Evolutionary conservation across 441 rosid species (phyloP).

Genomic region (Populus hybrid): DNA sequence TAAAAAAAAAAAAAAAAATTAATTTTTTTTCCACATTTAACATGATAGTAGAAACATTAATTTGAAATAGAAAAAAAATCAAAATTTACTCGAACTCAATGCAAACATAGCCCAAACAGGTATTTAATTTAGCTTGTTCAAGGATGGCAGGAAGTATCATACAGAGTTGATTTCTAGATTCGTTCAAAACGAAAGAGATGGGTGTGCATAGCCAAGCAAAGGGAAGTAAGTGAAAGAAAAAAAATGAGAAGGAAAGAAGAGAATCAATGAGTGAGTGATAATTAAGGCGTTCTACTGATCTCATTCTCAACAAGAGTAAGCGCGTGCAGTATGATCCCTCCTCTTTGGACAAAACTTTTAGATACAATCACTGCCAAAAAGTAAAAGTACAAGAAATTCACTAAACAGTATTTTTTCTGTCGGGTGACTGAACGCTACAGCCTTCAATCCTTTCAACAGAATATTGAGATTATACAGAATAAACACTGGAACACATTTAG

Average conservation of each 20-base stretch:
- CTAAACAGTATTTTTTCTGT: background rate
- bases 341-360: background rate
- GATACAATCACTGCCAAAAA: background rate
- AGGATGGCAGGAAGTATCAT: too few relatives aligned
- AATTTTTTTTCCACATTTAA: too few relatives aligned
- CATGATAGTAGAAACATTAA: too few relatives aligned
- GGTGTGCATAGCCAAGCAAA: background rate
- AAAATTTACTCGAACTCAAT: too few relatives aligned
- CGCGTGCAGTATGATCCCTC: background rate
- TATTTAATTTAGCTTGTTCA: background rate
- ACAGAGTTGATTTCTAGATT: too few relatives aligned
- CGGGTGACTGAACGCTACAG: conserved; percentile 13
- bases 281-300: background rate
- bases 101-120: too few relatives aligned
- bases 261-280: background rate
- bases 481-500: conserved; percentile 23
- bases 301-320: background rate
- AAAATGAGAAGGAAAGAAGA: background rate
- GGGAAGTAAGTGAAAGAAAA: background rate
- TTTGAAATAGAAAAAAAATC: too few relatives aligned
- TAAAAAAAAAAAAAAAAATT: too few relatives aligned
- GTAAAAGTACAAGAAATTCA: background rate
- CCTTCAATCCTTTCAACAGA: conserved; percentile 20
- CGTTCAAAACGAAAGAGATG: background rate
- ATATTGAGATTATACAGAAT: conserved; percentile 28